Evolutionary conservation across 2,329 filamentous ascomycete species (phyloP), one percentile per base, ranked within the genome.

Genomic region (Cladobotryum protrusum): DNA sequence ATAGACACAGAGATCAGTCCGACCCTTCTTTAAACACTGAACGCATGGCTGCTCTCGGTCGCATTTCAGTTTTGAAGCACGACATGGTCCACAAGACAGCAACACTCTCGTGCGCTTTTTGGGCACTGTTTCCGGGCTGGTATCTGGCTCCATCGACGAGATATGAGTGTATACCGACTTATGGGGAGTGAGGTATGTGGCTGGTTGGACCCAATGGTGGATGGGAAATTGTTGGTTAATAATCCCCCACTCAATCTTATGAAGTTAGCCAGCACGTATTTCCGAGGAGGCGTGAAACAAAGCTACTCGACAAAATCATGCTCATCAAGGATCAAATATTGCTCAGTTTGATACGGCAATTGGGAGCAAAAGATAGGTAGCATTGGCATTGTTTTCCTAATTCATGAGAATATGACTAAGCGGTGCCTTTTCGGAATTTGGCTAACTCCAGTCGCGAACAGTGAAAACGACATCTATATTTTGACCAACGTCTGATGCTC

Each of bases 61-160:
- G 61, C 78, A 82, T 56, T 79, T 81, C 24, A 79, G 71, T 65
- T 81, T 81, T 36, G 76, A 79, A 48, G 57, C 52, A 45, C 77
- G 75, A 55, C 77, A 81, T 2, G 75, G 70, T 7, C 65, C 73
- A 54, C 77, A 81, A 3, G 75, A 78, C 18, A 80, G 72, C 3
- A 78, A 66, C 18, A 78, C 65, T 33, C 77, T 70, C 17, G 67
- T 69, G 20, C 77, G 72, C 59, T 77, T 79, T 43, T 43, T 49
- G 35, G 3, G 41, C 5, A 40, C 20, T 13, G 14, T 44, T 2
- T 18, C 29, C 7, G 40, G 36, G n/a, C 8, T 44, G 14, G 14
- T 29, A 17, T 43, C 45, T 17, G 46, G 18, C 12, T 51, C 49
- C 49, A 51, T 51, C 40, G 42, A 24, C 18, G 13, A n/a, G 5